Base-by-base conservation (phyloP, 768 basidiomycete genomes). In the Phlebiopsis flavidoalba region DNA sequence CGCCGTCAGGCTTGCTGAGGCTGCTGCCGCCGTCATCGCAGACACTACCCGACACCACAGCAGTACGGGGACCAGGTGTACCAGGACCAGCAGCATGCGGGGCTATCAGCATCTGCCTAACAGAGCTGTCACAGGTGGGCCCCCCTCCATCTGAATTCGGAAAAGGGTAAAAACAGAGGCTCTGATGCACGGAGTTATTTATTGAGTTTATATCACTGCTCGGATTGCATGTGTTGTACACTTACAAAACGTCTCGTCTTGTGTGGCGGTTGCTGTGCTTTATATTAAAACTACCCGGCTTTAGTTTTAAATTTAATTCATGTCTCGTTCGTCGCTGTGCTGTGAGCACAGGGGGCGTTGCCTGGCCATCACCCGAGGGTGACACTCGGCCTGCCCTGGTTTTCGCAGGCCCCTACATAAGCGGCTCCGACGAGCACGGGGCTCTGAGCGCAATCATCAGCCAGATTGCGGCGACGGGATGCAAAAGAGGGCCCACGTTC, bases 91-190 rank as follows among this genome's bases (percentile, higher is more conserved):
- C 12, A 17, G 12, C 40, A 43, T 17, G 17, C 40, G 11, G n/a
- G 12, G 40, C 37, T 37, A 45, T 45, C 37, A 43, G 54, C 54
- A 55, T 55, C 54, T 55, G 54, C 22, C 54, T 55, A 55, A 55
- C 19, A 40, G n/a, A 24, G 36, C n/a, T 26, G 48, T 49, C 48
- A 49, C 21, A n/a, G n/a, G 26, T 31, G 26, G 26, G n/a, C n/a
- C n/a, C n/a, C n/a, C n/a, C 26, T 3, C 48, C 24, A 11, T 19
- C 19, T 21, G 19, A 46, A 12, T 43, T 43, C 40, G 17, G 40
- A 17, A 43, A 43, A 43, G 17, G 12, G 40, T 43, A 12, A 43
- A 40, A 40, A 43, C 40, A 17, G 40, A 43, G 12, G 48, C 19
- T 26, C 19, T 49, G 14, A 19, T 49, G 15, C 19, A 43, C 40